Conservation (phyloP, 2,329 filamentous ascomycete genomes). For the Paecilomyces formosus region DNA sequence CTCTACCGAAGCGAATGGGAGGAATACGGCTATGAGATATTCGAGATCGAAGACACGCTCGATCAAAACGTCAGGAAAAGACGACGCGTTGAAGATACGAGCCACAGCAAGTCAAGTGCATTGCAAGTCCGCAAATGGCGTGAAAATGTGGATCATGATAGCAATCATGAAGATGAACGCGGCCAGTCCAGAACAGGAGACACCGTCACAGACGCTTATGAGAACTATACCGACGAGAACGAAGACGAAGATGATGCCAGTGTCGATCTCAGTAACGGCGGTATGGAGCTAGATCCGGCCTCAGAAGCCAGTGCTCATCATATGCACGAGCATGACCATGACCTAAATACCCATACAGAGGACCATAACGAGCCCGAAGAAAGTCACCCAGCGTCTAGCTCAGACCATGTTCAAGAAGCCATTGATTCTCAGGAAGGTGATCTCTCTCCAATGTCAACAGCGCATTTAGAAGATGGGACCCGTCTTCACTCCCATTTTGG, state of each 20-base stretch:
- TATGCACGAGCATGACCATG: not conserved
- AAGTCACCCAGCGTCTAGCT: not conserved
- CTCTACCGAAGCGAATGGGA: conserved; percentile 47
- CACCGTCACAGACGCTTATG: not conserved
- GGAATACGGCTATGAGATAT: conserved; percentile 22
- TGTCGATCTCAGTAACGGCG: not conserved
- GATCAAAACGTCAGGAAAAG: conserved; percentile 22
- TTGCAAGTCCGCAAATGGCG: not conserved
- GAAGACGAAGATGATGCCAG: not conserved
- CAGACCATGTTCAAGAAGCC: not conserved
- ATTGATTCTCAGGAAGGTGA: not conserved
- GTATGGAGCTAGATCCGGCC: not conserved
- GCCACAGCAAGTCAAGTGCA: not conserved
- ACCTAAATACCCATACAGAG: not conserved
- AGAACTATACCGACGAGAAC: not conserved
- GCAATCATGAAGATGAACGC: not conserved
- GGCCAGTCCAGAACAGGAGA: not conserved
- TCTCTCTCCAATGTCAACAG: not conserved
- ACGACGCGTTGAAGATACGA: conserved; percentile 13
- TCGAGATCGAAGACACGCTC: conserved; percentile 22
- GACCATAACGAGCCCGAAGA: not conserved
- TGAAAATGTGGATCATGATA: not conserved
- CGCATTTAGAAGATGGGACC: not conserved
- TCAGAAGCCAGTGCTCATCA: not conserved
- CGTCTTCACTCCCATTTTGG: not conserved